phyloP scores from a whole-genome alignment of 768 basidiomycete species.

The Lepiota brunneoincarnata region DNA sequence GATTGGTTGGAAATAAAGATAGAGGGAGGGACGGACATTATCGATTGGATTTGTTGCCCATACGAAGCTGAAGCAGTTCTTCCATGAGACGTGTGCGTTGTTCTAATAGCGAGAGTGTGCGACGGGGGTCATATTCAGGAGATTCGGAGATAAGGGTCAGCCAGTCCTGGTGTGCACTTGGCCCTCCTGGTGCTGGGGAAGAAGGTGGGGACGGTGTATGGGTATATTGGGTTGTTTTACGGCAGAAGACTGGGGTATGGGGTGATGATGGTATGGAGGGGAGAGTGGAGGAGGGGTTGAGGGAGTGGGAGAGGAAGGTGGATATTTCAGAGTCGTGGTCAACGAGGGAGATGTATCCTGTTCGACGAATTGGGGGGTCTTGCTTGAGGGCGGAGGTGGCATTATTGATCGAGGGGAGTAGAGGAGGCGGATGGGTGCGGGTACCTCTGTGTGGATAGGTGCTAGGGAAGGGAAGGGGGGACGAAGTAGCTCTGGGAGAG shows the following conservation, averaged over 20 bases:
- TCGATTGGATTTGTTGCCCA: not conserved
- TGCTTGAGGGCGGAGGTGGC: not conserved
- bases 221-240: not conserved
- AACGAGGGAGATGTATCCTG: constrained; percentile 11
- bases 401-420: not conserved
- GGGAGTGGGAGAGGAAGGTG: constrained; percentile 2
- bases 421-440: not conserved
- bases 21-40: not conserved
- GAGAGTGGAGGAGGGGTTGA: not conserved
- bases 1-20: not conserved
- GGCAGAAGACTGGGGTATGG: not conserved
- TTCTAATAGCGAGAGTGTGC: constrained; percentile 3
- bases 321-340: constrained; percentile 16
- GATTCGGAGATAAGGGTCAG: not conserved
- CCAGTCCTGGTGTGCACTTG: not conserved
- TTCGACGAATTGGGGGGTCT: constrained; percentile 5
- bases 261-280: constrained; percentile 1
- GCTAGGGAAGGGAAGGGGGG: not conserved
- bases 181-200: too few relatives aligned
- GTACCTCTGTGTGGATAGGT: not conserved
- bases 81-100: constrained; percentile 11
- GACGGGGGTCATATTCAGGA: constrained; percentile 7
- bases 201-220: too few relatives aligned
- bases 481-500: not conserved
- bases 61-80: constrained; percentile 6